Evolutionary conservation across 352 stramenopile species (phyloP).

Genomic region (Phytophthora cajani): DNA sequence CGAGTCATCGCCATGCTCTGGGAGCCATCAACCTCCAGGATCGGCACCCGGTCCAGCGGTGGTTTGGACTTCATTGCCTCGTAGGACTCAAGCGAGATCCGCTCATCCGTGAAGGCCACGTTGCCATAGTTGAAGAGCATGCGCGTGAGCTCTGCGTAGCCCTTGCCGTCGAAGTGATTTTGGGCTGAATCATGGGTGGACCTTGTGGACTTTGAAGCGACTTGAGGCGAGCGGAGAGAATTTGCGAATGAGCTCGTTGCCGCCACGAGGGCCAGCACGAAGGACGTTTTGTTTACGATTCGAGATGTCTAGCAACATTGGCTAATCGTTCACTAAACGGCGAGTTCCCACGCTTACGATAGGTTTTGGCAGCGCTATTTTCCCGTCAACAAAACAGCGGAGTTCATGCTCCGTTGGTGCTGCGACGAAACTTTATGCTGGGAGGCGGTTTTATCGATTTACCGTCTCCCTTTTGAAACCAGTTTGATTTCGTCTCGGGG

Average conservation of each 20-base stretch:
- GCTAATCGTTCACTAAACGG: no score
- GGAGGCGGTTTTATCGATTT: no score
- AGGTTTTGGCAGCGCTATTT: no score
- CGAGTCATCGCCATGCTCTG: constrained; percentile 53
- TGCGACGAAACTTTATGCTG: no score
- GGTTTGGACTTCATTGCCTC: constrained; percentile 40
- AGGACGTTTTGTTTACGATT: no score
- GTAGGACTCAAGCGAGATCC: constrained; percentile 36
- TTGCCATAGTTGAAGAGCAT: constrained; percentile 50
- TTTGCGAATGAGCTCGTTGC: constrained; percentile 21
- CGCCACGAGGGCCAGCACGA: no score
- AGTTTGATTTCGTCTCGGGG: no score
- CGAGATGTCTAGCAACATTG: no score
- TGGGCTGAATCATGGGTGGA: constrained; percentile 25
- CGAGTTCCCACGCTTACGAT: no score
- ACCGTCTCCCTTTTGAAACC: no score
- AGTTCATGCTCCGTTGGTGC: no score
- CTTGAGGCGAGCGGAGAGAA: constrained; percentile 15
- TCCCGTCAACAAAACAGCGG: no score
- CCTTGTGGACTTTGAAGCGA: not conserved
- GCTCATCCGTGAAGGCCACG: constrained; percentile 45
- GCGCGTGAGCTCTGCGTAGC: constrained; percentile 55
- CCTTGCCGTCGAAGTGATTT: constrained; percentile 61
- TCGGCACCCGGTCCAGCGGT: constrained; percentile 48
- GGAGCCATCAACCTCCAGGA: constrained; percentile 45